Base-by-base conservation (phyloP, 306 rosid species). In the Cicer chorassanicum region DNA sequence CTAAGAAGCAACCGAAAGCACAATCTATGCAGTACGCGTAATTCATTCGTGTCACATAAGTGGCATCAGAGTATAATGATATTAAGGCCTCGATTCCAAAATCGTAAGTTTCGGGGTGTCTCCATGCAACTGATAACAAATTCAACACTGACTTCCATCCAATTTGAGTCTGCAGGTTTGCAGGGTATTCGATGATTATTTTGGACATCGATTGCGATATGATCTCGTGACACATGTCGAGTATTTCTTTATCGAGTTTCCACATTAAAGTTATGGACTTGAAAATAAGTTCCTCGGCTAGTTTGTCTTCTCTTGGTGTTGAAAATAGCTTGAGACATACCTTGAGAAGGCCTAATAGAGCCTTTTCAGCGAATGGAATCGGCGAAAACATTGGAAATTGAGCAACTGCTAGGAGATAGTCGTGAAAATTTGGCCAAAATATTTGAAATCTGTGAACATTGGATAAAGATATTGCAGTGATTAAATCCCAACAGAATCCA, bases 401-500 rank as follows among this genome's bases (percentile, higher is more conserved):
- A 76, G 90, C 89, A 77, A 90, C 95, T 55, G 89, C 29, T 11
- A 91, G 74, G 29, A 92, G 86, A 74, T 80, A 84, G 9, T 92
- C 96, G 56, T 94, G 96, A 39, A 83, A 92, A 63, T 62, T 75
- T 45, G 91, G 87, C 99, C 99, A 94, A 71, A 90, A 88, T 21
- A 78, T 5, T 1, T 78, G 95, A 74, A 94, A 92, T 48, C 93
- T 87, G 5, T 87, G 78, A 18, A 70, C 65, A 67, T 92, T 94
- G 55, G 92, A 84, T 70, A 85, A 13, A 8, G 88, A 29, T 68
- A 92, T 68, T 42, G 89, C 83, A 54, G 84, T 78, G 54, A 94
- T 83, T 78, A 94, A 73, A 79, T 94, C 99, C 99, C 99, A 94
- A 78, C 97, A 94, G 49, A 92, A 92, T 21, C 85, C 95, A 54